Evolutionary conservation across 2,329 filamentous ascomycete genomes (phyloP), one percentile per base, ranked within the genome.

Genomic region (Neocatenulostroma microsporum): DNA sequence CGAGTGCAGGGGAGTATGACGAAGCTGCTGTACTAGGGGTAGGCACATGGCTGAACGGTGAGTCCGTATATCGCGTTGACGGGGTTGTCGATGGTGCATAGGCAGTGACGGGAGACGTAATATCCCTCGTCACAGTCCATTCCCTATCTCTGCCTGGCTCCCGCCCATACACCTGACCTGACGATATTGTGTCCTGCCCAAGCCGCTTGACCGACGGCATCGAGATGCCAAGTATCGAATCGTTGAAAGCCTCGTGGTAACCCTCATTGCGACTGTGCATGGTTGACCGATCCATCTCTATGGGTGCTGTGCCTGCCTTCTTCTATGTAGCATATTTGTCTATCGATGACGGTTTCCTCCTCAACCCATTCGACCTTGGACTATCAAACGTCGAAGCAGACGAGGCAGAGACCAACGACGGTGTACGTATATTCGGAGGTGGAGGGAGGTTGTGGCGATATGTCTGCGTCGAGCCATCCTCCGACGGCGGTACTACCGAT

Each of bases 11-110:
- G 12, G 82, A 87, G 49, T 82, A 80, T 1, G 83, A 87, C 6
- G 79, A 82, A 45, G 83, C 78, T n/a, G n/a, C n/a, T 8, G 83
- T 87, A 4, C 82, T 86, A 5, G 83, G 83, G 3, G 83, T 87
- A 1, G 82, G 86, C 41, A 83, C 81, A 44, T 82, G 73, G 54
- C 82, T 87, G 59, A 85, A 87, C 4, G 80, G 76, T 1, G 83
- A 87, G 38, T 78, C 82, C 2, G 81, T 84, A 51, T 82, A 86
- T 42, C 79, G 70, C 2, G 83, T 86, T 3, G 82, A 87, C 24
- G 82, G 81, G 40, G 81, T 86, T 17, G 69, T 76, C 42, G 82
- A 85, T 36, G 78, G 70, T 3, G 69, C 73, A 57, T 80, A 78
- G 12, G 30, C 32, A 12, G 19, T 13, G 4, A 49, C 31, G 3